Conservation (phyloP, 192 early-diverging fungal genomes). For the Entophlyctis helioformis region DNA sequence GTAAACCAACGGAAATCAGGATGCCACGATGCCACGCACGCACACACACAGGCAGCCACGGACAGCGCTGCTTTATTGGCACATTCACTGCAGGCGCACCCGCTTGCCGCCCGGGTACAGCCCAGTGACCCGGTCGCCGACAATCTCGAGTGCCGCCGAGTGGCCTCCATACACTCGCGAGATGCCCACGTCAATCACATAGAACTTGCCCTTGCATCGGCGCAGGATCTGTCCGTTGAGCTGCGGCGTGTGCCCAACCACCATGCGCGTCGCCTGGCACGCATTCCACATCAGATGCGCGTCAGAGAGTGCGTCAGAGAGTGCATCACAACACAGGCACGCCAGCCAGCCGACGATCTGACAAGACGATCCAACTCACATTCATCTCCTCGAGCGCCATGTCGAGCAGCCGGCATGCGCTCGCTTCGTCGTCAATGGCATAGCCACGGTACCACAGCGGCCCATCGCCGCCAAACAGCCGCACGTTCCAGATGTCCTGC, state of each 20-base stretch:
- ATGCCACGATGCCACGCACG: no score
- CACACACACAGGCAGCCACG: no score
- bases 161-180: slow-evolving; percentile 54
- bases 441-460: slow-evolving; percentile 50
- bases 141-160: slow-evolving; percentile 59
- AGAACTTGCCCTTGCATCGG: slow-evolving; percentile 44
- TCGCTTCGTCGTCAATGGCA: slow-evolving; percentile 32
- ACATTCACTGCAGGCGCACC: background rate
- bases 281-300: no score
- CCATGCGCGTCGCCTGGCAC: slow-evolving; percentile 54
- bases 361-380: slow-evolving; percentile 5
- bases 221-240: slow-evolving; percentile 39
- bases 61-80: no score
- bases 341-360: background rate
- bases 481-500: slow-evolving; percentile 4
- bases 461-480: slow-evolving; percentile 26
- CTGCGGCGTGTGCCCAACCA: slow-evolving; percentile 61
- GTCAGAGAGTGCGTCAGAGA: background rate
- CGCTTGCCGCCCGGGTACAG: slow-evolving; percentile 18
- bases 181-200: slow-evolving; percentile 66
- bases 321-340: background rate
- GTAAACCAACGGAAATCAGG: no score
- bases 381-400: slow-evolving; percentile 29
- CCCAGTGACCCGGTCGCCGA: slow-evolving; percentile 39
- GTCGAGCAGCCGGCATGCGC: slow-evolving; percentile 29